Base-by-base conservation (phyloP, 2,329 filamentous ascomycete species). In the Ophiostoma australiae region DNA sequence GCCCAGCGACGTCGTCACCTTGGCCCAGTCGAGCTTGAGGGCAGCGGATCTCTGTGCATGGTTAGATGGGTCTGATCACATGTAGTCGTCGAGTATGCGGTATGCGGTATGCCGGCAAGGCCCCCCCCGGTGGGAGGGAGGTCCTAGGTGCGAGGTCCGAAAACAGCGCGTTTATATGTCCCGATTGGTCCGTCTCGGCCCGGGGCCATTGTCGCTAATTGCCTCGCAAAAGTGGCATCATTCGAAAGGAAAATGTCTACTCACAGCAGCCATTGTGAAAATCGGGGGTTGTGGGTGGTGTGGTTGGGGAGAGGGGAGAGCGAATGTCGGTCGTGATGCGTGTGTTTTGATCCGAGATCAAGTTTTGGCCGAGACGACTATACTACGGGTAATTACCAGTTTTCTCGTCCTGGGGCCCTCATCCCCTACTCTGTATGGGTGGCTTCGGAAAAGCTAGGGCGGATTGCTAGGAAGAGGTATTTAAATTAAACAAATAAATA, bases 1-100 rank as follows among this genome's bases (percentile, higher is more conserved):
- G 82, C 94, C 94, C 79, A 99, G 93, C 80, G 94, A 96, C 84
- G 88, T 89, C 84, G 91, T 91, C 80, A 99, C 89, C 86, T 96
- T 95, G 85, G 89, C 89, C 95, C 95, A 99, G 90, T 99, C 95
- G 87, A 99, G 89, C 89, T 98, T 99, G 84, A 96, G 89, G 84
- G 94, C 94, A 87, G 94, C 94, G 89, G 93, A 97, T 88, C 93
- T 91, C 94, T 98, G 69, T 76, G 86, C 87, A 86, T 87, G 66
- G 63, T 41, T 44, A 67, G 35, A 67, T 41, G 39, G 35, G 39
- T 31, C 33, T 31, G 39, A 20, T 20, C 33, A 23, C 27, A 13
- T 39, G 15, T 13, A 23, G 23, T 48, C 35, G 41, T 72, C 44
- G 68, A 11, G 68, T 35, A 48, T 63, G 35, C 35, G 41, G 44